Evolutionary conservation across 2,329 filamentous ascomycete genomes (phyloP).

Genomic region (Colletotrichum trifolii): DNA sequence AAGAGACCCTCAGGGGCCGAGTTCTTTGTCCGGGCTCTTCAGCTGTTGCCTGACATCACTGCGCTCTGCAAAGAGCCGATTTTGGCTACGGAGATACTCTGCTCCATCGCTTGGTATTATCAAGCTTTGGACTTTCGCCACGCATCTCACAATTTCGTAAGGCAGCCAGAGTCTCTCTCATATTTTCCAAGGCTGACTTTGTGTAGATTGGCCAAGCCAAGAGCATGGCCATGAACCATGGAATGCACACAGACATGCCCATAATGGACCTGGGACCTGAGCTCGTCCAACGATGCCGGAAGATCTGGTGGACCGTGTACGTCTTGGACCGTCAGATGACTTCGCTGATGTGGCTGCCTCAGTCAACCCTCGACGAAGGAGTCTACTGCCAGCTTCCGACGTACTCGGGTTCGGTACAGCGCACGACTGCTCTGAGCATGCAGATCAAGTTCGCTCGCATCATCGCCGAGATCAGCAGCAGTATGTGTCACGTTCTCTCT

Average conservation of each 20-base stretch:
- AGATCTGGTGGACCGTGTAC: constrained; percentile 66
- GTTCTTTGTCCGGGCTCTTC: constrained; percentile 57
- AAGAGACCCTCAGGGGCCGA: constrained; percentile 58
- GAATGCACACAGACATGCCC: constrained; percentile 65
- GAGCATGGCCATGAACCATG: constrained; percentile 60
- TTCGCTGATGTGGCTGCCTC: constrained; percentile 63
- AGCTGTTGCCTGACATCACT: constrained; percentile 54
- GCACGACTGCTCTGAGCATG: constrained; percentile 46
- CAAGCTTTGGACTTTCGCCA: constrained; percentile 61
- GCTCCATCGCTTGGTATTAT: constrained; percentile 62
- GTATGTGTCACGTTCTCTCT: constrained; percentile 30
- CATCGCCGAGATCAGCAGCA: constrained; percentile 46
- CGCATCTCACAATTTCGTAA: constrained; percentile 57
- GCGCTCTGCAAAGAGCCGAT: constrained; percentile 56
- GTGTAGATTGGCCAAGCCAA: constrained; percentile 61
- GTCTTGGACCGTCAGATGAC: constrained; percentile 65
- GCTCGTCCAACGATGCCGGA: constrained; percentile 57
- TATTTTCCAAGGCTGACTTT: not conserved
- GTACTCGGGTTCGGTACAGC: constrained; percentile 42
- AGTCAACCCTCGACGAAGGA: constrained; percentile 60
- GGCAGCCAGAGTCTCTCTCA: constrained; percentile 4
- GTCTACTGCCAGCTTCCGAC: constrained; percentile 54
- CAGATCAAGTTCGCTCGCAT: constrained; percentile 46
- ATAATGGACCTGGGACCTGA: constrained; percentile 52
- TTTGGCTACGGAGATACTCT: constrained; percentile 60